These are phyloP conservation scores for Penicillium dipodomyicola DNA, from an alignment of 495 filamentous ascomycete genomes.

Conservation along the genomic window DNA sequence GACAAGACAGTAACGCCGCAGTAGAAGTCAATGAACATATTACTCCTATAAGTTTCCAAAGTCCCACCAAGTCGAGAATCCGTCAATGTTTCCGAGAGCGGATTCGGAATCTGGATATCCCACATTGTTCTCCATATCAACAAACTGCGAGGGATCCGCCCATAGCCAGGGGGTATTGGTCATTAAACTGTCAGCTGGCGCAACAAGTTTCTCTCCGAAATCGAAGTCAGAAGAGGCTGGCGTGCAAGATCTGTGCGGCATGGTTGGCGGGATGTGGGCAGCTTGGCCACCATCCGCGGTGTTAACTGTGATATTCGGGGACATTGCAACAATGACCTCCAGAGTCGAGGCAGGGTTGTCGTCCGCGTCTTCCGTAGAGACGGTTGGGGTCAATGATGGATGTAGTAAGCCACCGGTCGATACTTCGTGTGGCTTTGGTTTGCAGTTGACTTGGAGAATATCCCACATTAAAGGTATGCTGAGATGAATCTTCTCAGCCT, in stretches of 20 bases:
- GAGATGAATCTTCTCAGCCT: slow-evolving; percentile 47
- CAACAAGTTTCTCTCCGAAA: slow-evolving; percentile 33
- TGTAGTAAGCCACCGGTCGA: slow-evolving; percentile 33
- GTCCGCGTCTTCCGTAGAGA: slow-evolving; percentile 26
- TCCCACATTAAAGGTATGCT: slow-evolving; percentile 53
- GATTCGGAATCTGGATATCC: slow-evolving; percentile 37
- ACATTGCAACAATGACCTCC: slow-evolving; percentile 46
- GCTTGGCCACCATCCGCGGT: slow-evolving; percentile 45
- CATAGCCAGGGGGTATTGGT: slow-evolving; percentile 50
- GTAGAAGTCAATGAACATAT: slow-evolving; percentile 28
- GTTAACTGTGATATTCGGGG: slow-evolving; percentile 44
- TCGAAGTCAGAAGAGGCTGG: slow-evolving; percentile 25
- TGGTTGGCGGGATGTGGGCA: slow-evolving; percentile 35
- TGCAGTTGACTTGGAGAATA: slow-evolving; percentile 42
- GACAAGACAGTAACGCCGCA: slow-evolving; percentile 18
- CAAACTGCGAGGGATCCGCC: slow-evolving; percentile 42
- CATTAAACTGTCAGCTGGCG: slow-evolving; percentile 45
- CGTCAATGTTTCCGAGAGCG: slow-evolving; percentile 33
- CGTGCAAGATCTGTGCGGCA: slow-evolving; percentile 24
- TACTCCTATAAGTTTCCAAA: slow-evolving; percentile 41
- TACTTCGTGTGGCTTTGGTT: slow-evolving; percentile 26
- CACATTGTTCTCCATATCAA: slow-evolving; percentile 38
- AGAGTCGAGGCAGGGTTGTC: slow-evolving; percentile 33
- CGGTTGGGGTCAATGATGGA: slow-evolving; percentile 31
- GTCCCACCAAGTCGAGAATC: slow-evolving; percentile 47